Evolutionary conservation across 768 basidiomycete species (phyloP), one percentile per base, ranked within the genome.

Genomic region (Calvatia gigantea): DNA sequence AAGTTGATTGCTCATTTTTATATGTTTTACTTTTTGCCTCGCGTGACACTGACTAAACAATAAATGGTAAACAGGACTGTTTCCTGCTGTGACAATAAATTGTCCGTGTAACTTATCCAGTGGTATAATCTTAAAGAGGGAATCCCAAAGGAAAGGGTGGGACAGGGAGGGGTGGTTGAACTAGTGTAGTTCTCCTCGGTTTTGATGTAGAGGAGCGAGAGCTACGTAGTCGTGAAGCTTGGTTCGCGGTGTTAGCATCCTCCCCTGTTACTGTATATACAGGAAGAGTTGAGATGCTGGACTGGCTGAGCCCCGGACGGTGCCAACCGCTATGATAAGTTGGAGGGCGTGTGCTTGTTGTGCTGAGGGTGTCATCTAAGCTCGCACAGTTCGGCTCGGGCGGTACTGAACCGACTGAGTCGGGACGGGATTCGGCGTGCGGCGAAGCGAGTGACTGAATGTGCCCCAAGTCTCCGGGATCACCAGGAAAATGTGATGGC

Each of bases 221-320:
- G 7, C 41, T 42, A 0, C 41, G 51, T 25, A 21, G 19, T n/a
- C 41, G 43, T 15, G 41, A 53, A 12, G 21, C 12, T 15, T 3
- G 19, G 27, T 42, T 33, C 19, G 38, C 27, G 19, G n/a, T n/a
- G 37, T 41, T 27, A 23, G 15, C 50, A 8, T 41, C 50, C 7
- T 51, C 27, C 37, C 28, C 50, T 29, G 11, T 29, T n/a, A 41
- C 51, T 15, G 51, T 41, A 44, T 53, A 53, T 15, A 17, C 6
- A 31, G 51, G 51, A 14, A 53, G 41, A 4, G 51, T 53, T 1
- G 32, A 21, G 35, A 43, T 11, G 41, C 51, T 53, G 12, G 51
- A 15, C 19, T 51, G 50, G 31, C 38, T 42, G 0, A 19, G 27
- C 39, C 38, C 8, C 4, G 21, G 15, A 21, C 17, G 8, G 27